Evolutionary conservation across 2,329 filamentous ascomycete genomes (phyloP).

Genomic region (Cladosporium sp.): DNA sequence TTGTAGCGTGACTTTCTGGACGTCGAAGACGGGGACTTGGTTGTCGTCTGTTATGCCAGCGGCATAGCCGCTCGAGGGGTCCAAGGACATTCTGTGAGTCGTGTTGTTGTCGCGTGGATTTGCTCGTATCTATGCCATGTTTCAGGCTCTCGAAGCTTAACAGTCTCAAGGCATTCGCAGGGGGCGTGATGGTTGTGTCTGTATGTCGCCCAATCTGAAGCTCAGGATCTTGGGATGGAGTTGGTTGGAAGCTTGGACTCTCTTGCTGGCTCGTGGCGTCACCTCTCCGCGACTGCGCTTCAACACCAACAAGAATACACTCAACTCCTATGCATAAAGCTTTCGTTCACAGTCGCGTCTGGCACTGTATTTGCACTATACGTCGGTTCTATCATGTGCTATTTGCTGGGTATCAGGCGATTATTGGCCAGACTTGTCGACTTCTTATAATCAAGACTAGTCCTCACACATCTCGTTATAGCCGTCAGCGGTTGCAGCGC

Average conservation of each 20-base stretch:
- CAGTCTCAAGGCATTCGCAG: background rate
- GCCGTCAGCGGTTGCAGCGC: too few species aligned
- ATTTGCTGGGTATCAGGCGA: too few species aligned
- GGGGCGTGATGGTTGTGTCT: background rate
- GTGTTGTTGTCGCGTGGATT: background rate
- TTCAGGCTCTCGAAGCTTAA: background rate
- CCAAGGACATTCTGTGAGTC: slow-evolving; percentile 19
- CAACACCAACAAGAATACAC: too few species aligned
- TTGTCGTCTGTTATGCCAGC: slow-evolving; percentile 21
- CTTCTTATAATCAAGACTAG: too few species aligned
- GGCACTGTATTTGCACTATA: too few species aligned
- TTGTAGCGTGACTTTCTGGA: slow-evolving; percentile 86
- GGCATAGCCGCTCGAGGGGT: slow-evolving; percentile 25
- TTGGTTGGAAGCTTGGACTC: background rate
- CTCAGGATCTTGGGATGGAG: background rate
- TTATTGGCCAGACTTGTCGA: too few species aligned
- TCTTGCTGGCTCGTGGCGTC: background rate
- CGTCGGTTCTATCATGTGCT: too few species aligned
- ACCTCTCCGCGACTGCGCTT: background rate
- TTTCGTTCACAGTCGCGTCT: background rate
- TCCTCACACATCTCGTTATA: too few species aligned
- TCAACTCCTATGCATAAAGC: too few species aligned
- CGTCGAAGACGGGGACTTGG: slow-evolving; percentile 79
- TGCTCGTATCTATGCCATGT: background rate
- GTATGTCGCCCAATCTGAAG: background rate